These are phyloP conservation scores for Dendryphion nanum DNA, from an alignment of 2,329 filamentous ascomycete genomes.

Conservation along the genomic window DNA sequence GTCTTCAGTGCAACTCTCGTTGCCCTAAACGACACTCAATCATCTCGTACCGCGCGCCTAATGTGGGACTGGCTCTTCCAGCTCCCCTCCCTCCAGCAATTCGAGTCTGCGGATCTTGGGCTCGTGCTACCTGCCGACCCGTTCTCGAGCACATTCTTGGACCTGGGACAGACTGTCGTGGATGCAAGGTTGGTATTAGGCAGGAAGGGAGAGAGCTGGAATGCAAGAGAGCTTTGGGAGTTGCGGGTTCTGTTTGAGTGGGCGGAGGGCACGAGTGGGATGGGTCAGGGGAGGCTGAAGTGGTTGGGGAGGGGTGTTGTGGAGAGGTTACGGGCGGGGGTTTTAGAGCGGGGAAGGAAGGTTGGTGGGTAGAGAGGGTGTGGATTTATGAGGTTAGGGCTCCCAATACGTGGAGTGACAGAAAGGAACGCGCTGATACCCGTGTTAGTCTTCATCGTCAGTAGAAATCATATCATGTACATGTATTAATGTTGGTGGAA, in stretches of 20 bases:
- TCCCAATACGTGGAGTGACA: no score
- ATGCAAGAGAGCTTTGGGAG: constrained; percentile 52
- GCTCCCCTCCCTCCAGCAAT: constrained; percentile 53
- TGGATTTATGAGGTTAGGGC: no score
- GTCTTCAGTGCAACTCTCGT: constrained; percentile 73
- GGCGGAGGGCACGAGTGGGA: constrained; percentile 49
- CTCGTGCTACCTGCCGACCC: constrained; percentile 41
- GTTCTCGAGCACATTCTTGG: constrained; percentile 49
- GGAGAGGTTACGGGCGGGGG: constrained; percentile 52
- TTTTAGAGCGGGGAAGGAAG: constrained; percentile 42
- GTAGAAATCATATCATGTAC: no score
- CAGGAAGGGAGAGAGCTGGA: constrained; percentile 48
- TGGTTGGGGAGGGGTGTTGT: constrained; percentile 60
- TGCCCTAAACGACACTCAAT: constrained; percentile 64
- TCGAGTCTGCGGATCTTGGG: constrained; percentile 58
- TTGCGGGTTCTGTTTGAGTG: constrained; percentile 64
- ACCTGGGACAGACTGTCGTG: constrained; percentile 60
- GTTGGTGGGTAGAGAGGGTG: no score
- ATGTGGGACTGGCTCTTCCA: constrained; percentile 75
- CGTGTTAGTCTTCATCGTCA: no score
- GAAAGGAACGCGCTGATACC: no score
- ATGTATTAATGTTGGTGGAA: no score
- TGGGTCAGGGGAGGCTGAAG: constrained; percentile 40
- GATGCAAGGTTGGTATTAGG: constrained; percentile 69
- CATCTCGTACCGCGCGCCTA: constrained; percentile 32